Evolutionary conservation across 2,329 filamentous ascomycete genomes (phyloP).

Genomic region (Coccinonectria pachysandricola): DNA sequence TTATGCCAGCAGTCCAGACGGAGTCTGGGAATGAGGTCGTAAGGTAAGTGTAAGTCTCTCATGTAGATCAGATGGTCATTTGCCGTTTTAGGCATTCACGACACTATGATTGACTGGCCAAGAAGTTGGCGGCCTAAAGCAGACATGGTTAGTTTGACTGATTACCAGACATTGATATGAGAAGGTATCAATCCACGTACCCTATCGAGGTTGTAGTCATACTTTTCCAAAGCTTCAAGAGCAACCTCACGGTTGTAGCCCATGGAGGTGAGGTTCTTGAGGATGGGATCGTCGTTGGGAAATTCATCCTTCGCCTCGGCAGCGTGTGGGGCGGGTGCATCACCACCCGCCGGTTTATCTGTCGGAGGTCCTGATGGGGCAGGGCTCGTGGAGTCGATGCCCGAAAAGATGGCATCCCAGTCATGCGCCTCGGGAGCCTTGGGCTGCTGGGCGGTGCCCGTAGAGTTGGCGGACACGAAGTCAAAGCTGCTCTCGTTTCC

Average conservation of each 20-base stretch:
- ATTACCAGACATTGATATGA: neutral
- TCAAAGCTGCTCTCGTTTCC: slow-evolving; percentile 48
- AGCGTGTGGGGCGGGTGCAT: slow-evolving; percentile 10
- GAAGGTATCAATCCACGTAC: slow-evolving; percentile 39
- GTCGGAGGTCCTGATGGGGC: slow-evolving; percentile 4
- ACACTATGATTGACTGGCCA: slow-evolving; percentile 43
- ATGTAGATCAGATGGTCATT: slow-evolving; percentile 4
- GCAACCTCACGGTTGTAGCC: slow-evolving; percentile 69
- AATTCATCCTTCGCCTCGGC: slow-evolving; percentile 46
- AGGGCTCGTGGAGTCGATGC: slow-evolving; percentile 45
- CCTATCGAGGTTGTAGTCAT: slow-evolving; percentile 92
- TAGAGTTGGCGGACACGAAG: slow-evolving; percentile 36
- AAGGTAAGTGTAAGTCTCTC: too few species aligned
- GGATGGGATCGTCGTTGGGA: slow-evolving; percentile 80
- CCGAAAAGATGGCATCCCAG: slow-evolving; percentile 91
- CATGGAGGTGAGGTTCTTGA: slow-evolving; percentile 85
- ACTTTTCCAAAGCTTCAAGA: slow-evolving; percentile 77
- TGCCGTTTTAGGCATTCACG: slow-evolving; percentile 3
- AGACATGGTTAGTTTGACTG: slow-evolving; percentile 8
- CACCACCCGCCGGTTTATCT: slow-evolving; percentile 8
- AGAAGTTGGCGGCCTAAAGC: slow-evolving; percentile 40
- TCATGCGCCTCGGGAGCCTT: slow-evolving; percentile 51
- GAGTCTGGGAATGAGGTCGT: slow-evolving; percentile 10
- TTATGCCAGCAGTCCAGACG: slow-evolving; percentile 8
- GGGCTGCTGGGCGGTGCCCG: slow-evolving; percentile 22